Conservation (phyloP, 2,329 filamentous ascomycete genomes). For the Ascomycota sp. region DNA sequence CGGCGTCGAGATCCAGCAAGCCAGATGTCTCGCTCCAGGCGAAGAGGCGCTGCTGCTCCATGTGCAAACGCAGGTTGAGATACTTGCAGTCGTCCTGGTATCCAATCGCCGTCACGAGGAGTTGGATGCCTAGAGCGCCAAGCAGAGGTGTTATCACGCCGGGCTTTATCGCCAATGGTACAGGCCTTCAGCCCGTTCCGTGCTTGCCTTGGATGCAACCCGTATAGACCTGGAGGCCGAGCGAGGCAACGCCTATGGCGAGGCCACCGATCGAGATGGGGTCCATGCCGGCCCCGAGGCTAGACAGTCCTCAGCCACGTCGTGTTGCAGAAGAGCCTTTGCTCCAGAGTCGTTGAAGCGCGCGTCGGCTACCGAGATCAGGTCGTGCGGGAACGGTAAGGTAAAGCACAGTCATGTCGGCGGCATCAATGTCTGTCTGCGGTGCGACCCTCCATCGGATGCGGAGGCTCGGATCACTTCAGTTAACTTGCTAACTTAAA, state of each 20-base stretch:
- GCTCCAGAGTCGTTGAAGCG: too few relatives aligned
- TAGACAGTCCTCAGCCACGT: neutral
- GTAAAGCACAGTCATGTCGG: too few relatives aligned
- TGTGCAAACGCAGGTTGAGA: conserved; percentile 24
- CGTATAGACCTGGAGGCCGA: conserved; percentile 24
- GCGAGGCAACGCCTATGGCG: conserved; percentile 22
- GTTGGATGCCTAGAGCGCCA: conserved; percentile 18
- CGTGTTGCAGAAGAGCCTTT: too few relatives aligned
- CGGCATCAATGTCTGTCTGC: too few relatives aligned
- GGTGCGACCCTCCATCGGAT: too few relatives aligned
- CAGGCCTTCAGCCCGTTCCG: neutral
- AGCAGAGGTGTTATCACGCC: too few relatives aligned
- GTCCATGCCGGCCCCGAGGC: conserved; percentile 14
- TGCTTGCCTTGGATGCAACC: conserved; percentile 21
- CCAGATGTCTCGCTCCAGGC: conserved; percentile 29
- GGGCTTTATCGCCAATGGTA: neutral
- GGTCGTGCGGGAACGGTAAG: too few relatives aligned
- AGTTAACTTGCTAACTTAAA: too few relatives aligned
- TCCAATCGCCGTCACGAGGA: conserved; percentile 24
- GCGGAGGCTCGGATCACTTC: too few relatives aligned
- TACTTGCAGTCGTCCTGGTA: conserved; percentile 27
- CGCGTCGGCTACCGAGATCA: too few relatives aligned
- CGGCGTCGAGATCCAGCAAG: conserved; percentile 20
- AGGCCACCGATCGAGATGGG: conserved; percentile 21
- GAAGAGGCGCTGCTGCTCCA: conserved; percentile 28